Conservation (phyloP, 1,139 yeast species). For the Zygoascus meyerae region DNA sequence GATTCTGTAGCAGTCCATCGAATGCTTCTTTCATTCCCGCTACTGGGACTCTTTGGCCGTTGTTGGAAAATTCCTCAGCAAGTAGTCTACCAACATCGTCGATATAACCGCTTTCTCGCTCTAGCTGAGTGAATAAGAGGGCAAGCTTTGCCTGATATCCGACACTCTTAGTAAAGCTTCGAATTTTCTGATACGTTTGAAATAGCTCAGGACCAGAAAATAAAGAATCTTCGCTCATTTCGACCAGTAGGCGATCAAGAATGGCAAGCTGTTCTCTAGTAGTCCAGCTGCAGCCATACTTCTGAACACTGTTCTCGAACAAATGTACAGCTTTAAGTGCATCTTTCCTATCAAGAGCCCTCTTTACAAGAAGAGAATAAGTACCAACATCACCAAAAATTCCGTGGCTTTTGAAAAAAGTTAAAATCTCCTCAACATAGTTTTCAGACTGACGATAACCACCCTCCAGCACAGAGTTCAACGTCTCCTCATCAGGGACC, state of each 20-base stretch:
- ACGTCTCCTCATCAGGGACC: constrained; percentile 26
- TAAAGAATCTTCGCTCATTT: constrained; percentile 23
- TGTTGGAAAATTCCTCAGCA: constrained; percentile 50
- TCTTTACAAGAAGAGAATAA: constrained; percentile 25
- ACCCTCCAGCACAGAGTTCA: constrained; percentile 24
- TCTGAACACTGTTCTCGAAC: constrained; percentile 36
- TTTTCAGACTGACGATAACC: constrained; percentile 23
- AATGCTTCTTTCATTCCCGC: constrained; percentile 28
- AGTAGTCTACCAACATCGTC: constrained; percentile 52
- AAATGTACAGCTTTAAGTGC: constrained; percentile 31
- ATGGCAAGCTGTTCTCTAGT: constrained; percentile 31
- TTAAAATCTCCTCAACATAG: constrained; percentile 21
- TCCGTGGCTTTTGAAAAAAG: constrained; percentile 21
- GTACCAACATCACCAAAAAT: constrained; percentile 27
- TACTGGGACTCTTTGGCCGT: constrained; percentile 31
- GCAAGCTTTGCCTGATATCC: constrained; percentile 44
- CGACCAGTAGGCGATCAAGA: constrained; percentile 33
- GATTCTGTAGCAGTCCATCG: constrained; percentile 43
- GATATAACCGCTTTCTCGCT: constrained; percentile 43
- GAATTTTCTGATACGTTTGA: constrained; percentile 34
- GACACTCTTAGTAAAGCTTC: constrained; percentile 37
- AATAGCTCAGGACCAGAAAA: constrained; percentile 28
- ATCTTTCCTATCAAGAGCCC: constrained; percentile 26
- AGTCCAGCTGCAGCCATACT: constrained; percentile 44
- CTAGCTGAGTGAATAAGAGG: constrained; percentile 44